These are phyloP conservation scores for Desmodesmus armatus DNA, from an alignment of 139 green algal genomes.

Conservation along the genomic window DNA sequence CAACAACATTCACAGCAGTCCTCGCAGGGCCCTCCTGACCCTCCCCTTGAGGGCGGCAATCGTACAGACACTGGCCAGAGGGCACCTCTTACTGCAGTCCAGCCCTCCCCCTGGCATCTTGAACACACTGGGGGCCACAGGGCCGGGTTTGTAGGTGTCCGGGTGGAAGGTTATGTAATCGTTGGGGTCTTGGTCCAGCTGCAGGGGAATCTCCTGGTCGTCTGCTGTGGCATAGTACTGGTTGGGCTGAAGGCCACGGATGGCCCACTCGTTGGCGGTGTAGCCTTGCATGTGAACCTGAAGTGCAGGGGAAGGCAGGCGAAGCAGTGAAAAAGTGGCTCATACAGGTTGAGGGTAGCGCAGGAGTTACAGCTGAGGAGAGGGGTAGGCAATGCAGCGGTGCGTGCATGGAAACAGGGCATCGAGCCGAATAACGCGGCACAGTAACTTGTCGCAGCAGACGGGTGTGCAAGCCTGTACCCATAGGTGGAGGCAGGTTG, in stretches of 20 bases:
- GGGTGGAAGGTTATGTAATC: conserved; percentile 40
- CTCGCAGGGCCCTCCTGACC: too few species aligned
- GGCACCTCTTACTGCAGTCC: conserved; percentile 32
- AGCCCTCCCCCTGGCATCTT: conserved; percentile 7
- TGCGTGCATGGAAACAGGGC: neutral
- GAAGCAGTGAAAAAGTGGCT: neutral
- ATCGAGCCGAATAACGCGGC: neutral
- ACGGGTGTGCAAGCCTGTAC: too few species aligned
- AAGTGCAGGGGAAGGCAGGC: neutral
- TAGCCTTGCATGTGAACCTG: conserved; percentile 16
- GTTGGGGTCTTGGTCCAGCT: conserved; percentile 48
- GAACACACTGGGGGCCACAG: conserved; percentile 9
- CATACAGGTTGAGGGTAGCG: neutral
- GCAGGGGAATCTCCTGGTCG: neutral
- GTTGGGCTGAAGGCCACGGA: conserved; percentile 54
- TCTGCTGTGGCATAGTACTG: conserved; percentile 50
- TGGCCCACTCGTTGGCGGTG: conserved; percentile 48
- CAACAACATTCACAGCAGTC: too few species aligned
- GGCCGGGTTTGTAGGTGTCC: conserved; percentile 6
- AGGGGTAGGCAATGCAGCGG: neutral
- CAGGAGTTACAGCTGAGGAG: neutral
- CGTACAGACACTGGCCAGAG: conserved; percentile 49
- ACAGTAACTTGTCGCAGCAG: too few species aligned
- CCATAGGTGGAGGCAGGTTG: neutral
- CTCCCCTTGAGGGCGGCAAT: too few species aligned